These are phyloP conservation scores for Curvularia sp. DNA, from an alignment of 2,329 filamentous ascomycete species.

Conservation along the genomic window DNA sequence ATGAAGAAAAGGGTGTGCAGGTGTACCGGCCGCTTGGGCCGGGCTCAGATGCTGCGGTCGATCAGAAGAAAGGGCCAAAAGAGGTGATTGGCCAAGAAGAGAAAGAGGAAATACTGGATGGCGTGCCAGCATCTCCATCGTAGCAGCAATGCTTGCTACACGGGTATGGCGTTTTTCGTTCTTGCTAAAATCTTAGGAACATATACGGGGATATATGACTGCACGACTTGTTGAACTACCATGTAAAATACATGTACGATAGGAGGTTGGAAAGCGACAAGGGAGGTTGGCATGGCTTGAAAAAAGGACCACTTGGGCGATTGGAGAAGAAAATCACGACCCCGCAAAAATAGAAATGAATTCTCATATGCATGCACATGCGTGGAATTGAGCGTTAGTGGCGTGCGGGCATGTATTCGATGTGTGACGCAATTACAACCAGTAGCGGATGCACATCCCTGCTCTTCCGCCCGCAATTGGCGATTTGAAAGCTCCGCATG, in stretches of 20 bases:
- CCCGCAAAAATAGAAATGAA: neutral
- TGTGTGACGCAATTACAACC: slow-evolving; percentile 6
- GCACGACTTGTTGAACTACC: neutral
- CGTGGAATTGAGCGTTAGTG: neutral
- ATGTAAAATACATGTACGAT: slow-evolving; percentile 8
- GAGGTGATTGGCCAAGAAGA: slow-evolving; percentile 8
- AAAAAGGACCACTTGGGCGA: neutral
- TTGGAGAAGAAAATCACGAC: neutral
- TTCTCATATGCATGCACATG: neutral
- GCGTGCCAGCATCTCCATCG: slow-evolving; percentile 11
- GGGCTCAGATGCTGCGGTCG: slow-evolving; percentile 25
- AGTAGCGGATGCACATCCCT: slow-evolving; percentile 12
- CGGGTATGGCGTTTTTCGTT: neutral
- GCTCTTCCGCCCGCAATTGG: slow-evolving; percentile 16
- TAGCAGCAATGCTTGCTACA: neutral
- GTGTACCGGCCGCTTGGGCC: slow-evolving; percentile 45
- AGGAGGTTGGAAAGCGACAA: neutral
- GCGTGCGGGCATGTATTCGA: neutral
- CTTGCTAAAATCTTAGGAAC: neutral
- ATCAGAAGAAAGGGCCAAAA: slow-evolving; percentile 3
- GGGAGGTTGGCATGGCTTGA: neutral
- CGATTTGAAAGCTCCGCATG: slow-evolving; percentile 20
- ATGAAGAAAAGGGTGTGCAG: slow-evolving; percentile 54
- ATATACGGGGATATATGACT: neutral
- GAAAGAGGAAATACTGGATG: slow-evolving; percentile 11